Evolutionary conservation across 2,329 filamentous ascomycete species (phyloP), one percentile per base, ranked within the genome.

Genomic region (Rhinocladiella similis): DNA sequence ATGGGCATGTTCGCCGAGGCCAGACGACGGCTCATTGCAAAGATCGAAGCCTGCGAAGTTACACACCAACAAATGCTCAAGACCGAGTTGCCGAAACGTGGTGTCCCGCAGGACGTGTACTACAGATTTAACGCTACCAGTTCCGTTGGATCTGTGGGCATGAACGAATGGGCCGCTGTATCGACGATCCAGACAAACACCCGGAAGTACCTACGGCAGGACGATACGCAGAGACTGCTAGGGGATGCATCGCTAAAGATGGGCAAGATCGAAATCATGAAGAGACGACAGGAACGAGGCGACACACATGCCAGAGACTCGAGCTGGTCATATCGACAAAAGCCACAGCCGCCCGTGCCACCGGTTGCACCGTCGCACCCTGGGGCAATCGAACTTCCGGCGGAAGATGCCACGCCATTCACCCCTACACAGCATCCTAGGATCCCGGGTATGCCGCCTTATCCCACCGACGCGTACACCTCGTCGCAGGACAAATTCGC

Each of bases 161-260:
- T 99, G 91, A 99, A 97, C 69, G 94, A 97, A 71, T 99, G 94
- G 94, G 84, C 90, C 66, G 85, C 92, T 3, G 77, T 97, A n/a
- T 88, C 90, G 22, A 93, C 97, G 50, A 97, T 99, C 74, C 96
- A 90, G 76, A 97, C 91, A 13, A 88, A 88, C 69, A 99, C 94
- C 0, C 83, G 90, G 64, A 84, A 88, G 61, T 99, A 97, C 69
- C 82, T 99, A 51, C 77, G 80, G 6, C 87, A 87, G 59, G 79
- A 82, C 10, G 85, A 85, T 0, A 87, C 95, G 56, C 89, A 96
- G 70, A 81, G 77, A 64, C 89, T 91, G 81, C 90, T 90, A 5
- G 79, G 88, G 51, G 83, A 87, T 54, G 86, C 91, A 0, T 87
- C 93, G 0, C 81, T 84, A 7, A 95, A 93, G 72, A 78, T 97